phyloP scores from a whole-genome alignment of 805 yeast species.

The Wickerhamiella alocasiicola region DNA sequence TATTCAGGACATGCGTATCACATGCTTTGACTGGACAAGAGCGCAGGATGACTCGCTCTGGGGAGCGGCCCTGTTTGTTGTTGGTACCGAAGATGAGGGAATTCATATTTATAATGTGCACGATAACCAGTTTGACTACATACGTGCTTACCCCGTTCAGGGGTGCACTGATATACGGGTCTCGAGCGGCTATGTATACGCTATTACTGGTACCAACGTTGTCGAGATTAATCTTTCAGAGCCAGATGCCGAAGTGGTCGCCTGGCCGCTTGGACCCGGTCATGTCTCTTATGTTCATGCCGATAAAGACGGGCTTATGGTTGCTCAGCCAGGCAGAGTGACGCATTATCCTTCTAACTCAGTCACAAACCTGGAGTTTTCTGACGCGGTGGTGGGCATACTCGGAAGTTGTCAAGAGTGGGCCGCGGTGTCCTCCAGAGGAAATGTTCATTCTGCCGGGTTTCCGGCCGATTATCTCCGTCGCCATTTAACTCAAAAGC shows the following conservation, averaged over 20 bases:
- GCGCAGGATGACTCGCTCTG: background rate
- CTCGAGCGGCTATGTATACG: background rate
- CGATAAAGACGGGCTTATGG: background rate
- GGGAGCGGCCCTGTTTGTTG: slow-evolving; percentile 3
- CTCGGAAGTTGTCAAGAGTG: background rate
- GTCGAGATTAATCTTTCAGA: too few species aligned
- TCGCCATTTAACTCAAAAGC: background rate
- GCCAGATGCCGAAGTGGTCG: background rate
- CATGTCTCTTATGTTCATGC: background rate
- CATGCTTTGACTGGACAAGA: slow-evolving; percentile 7
- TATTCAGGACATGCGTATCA: too few species aligned
- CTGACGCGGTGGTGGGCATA: slow-evolving; percentile 1
- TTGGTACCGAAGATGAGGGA: slow-evolving; percentile 4
- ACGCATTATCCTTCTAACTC: slow-evolving; percentile 3
- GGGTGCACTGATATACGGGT: background rate
- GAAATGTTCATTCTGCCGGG: background rate
- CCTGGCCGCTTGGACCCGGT: background rate
- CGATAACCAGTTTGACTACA: background rate
- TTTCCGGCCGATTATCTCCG: background rate
- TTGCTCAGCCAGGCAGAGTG: slow-evolving; percentile 6
- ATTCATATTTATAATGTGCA: background rate
- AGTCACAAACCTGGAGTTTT: background rate
- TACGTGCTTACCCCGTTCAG: background rate
- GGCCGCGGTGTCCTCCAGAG: background rate
- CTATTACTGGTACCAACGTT: background rate